Evolutionary conservation across 306 rosid genomes (phyloP), one percentile per base, ranked within the genome.

Genomic region (Myrica gale): DNA sequence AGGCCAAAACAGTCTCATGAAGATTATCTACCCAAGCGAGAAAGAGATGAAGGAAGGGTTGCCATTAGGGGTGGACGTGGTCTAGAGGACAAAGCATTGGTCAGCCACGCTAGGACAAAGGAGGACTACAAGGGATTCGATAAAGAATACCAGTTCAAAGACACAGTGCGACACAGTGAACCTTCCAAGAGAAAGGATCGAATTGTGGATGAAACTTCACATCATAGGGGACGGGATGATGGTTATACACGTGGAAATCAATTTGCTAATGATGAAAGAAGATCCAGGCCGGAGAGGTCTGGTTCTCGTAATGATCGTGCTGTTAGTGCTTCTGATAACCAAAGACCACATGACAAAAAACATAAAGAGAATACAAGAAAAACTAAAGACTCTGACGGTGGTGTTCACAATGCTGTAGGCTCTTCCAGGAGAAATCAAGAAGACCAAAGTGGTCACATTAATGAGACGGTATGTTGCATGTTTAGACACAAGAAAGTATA

Each of bases 11-110:
- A 87, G 72, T 65, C 92, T 72, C 92, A 90, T 73, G 98, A 92
- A 83, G 99, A 90, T 81, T 89, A 76, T 69, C 69, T 81, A 83
- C 76, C 89, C 32, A 96, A 89, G 88, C 92, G 92, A 37, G 96
- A 92, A 73, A 84, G 96, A 84, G 97, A 92, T 72, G 98, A 95
- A 52, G 97, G 93, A 74, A 80, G 97, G 55, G 83, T 79, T 78
- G 75, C 89, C 74, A 52, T 80, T 75, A 90, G 96, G 87, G 84
- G 90, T 75, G 99, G 91, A 55, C 90, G 91, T 68, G 89, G 85
- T 57, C 74, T 81, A 73, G 98, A 89, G 83, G 99, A 92, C 73
- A 95, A 90, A 88, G 73, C 84, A 52, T 90, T 93, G 97, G 88
- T 56, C 72, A 87, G 91, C 81, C 97, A 87, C 85, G 77, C 76